A percentile compares a stretch with the other conserved stretches of the same genome.
Conservation (phyloP, 768 basidiomycete species). For the Tricholoma matsutake region DNA sequence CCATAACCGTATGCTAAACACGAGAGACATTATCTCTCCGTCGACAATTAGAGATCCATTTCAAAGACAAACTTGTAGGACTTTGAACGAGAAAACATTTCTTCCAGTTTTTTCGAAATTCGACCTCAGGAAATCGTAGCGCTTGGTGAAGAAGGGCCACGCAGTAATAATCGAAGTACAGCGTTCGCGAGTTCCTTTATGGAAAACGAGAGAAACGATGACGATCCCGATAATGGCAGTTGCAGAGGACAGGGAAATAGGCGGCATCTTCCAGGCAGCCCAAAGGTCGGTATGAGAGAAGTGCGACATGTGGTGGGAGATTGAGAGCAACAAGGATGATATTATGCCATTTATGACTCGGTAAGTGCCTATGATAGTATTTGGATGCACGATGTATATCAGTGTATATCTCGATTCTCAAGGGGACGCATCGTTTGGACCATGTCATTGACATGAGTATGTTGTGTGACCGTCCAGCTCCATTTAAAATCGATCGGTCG, state of each 20-base stretch:
- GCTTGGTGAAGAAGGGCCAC: neutral
- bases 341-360: neutral
- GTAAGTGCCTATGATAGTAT: neutral
- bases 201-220: neutral
- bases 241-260: neutral
- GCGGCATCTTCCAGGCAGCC: neutral
- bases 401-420: too few relatives aligned
- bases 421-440: too few relatives aligned
- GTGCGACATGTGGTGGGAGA: neutral
- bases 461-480: too few relatives aligned
- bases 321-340: neutral
- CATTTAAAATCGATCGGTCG: too few relatives aligned
- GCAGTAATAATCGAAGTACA: neutral
- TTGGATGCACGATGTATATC: constrained; percentile 15
- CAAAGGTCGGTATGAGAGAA: neutral
- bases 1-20: constrained; percentile 19
- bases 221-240: neutral
- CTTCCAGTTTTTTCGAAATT: neutral
- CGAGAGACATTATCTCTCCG: neutral
- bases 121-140: neutral
- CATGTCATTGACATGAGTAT: too few relatives aligned
- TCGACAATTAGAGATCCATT: neutral
- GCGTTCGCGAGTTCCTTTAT: neutral
- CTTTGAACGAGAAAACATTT: neutral
- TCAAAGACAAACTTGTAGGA: neutral